These are phyloP conservation scores for Apiospora sp. DNA, from an alignment of 2,329 filamentous ascomycete species.

Conservation along the genomic window DNA sequence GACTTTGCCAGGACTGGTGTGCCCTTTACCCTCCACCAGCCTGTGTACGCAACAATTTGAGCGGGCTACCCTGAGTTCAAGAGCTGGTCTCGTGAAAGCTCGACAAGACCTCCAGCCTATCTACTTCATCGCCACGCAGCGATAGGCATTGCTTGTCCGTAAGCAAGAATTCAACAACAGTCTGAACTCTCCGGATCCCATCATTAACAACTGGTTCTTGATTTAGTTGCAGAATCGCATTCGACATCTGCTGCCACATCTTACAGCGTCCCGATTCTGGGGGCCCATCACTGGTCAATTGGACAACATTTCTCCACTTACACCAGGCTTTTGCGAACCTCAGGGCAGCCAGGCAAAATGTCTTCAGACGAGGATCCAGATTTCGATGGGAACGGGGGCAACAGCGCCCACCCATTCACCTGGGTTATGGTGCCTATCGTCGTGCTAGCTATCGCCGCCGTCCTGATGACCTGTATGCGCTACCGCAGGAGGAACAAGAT, in stretches of 20 bases:
- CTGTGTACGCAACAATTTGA: background rate
- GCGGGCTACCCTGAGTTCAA: background rate
- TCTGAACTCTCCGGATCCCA: background rate
- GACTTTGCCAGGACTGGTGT: background rate
- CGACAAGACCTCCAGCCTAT: background rate
- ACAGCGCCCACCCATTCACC: constrained; percentile 30
- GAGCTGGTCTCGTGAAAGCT: constrained; percentile 12
- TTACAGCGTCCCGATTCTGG: background rate
- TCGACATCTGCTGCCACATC: background rate
- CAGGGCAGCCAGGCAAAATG: background rate
- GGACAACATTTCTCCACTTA: background rate
- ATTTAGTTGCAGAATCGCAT: background rate
- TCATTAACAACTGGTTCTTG: background rate
- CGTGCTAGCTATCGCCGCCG: constrained; percentile 37
- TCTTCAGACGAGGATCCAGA: background rate
- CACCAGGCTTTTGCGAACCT: background rate
- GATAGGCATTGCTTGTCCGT: background rate
- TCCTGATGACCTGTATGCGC: constrained; percentile 38
- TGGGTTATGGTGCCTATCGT: constrained; percentile 43
- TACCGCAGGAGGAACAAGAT: constrained; percentile 36
- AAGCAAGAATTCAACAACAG: background rate
- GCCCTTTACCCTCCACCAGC: background rate
- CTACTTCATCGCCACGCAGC: background rate
- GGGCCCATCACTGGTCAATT: background rate
- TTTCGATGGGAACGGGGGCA: background rate